Conservation (phyloP, 1,284 basidiomycete genomes). For the Malassezia restricta region DNA sequence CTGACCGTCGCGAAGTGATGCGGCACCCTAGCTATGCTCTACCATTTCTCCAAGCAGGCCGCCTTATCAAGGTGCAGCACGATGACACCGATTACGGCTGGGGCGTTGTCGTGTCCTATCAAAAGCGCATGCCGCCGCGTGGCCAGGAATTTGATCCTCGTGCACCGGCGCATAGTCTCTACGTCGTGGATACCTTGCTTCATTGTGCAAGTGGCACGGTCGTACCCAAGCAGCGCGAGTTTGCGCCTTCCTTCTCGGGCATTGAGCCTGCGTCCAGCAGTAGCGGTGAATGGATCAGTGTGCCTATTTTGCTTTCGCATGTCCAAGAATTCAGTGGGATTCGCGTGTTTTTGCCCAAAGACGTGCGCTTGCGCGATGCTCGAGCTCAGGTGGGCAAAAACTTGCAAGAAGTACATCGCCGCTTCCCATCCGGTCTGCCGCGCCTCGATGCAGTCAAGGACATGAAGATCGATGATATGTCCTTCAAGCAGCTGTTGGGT, state of each 20-base stretch:
- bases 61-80: constrained; percentile 76
- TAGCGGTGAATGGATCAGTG: constrained; percentile 59
- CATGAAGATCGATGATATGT: constrained; percentile 91
- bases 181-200: constrained; percentile 84
- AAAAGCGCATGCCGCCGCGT: constrained; percentile 58
- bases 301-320: constrained; percentile 78
- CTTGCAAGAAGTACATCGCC: constrained; percentile 71
- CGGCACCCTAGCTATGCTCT: constrained; percentile 87
- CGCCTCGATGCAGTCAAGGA: constrained; percentile 84
- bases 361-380: constrained; percentile 63
- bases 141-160: constrained; percentile 34
- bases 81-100: constrained; percentile 85
- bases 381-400: constrained; percentile 79
- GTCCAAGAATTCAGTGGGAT: constrained; percentile 76
- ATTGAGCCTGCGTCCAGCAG: constrained; percentile 24
- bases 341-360: constrained; percentile 77
- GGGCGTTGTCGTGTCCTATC: constrained; percentile 84
- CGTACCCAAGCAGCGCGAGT: constrained; percentile 47
- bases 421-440: constrained; percentile 73
- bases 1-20: constrained; percentile 78
- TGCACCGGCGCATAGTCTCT: constrained; percentile 73
- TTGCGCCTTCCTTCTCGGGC: constrained; percentile 15
- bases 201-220: constrained; percentile 61
- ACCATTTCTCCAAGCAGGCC: constrained; percentile 83
- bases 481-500: constrained; percentile 62